These are phyloP conservation scores for Tetradesmus lagerheimii DNA, from an alignment of 139 green algal genomes.

Conservation along the genomic window DNA sequence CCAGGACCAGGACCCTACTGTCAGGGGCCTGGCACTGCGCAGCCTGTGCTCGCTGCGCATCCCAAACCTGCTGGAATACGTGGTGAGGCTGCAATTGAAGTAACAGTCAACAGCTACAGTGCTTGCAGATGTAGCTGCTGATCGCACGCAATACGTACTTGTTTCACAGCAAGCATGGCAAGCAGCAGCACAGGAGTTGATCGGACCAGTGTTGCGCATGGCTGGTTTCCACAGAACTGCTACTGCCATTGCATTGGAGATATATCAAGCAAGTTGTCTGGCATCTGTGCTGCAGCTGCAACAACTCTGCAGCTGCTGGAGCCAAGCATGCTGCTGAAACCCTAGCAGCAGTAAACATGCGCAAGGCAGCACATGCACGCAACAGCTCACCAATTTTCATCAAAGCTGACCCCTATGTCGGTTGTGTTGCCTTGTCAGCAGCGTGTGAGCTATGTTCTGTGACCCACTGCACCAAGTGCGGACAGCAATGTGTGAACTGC, in stretches of 20 bases:
- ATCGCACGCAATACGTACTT: too few relatives aligned
- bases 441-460: too few relatives aligned
- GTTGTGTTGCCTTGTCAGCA: too few relatives aligned
- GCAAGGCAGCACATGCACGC: not conserved
- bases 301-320: not conserved
- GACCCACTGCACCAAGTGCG: too few relatives aligned
- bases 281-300: not conserved
- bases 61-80: constrained; percentile 96
- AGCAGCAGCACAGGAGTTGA: too few relatives aligned
- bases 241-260: too few relatives aligned
- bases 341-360: not conserved
- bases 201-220: too few relatives aligned
- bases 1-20: constrained; percentile 91
- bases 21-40: constrained; percentile 94
- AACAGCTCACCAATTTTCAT: not conserved
- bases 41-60: constrained; percentile 92
- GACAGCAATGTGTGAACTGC: too few relatives aligned
- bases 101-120: not conserved
- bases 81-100: constrained; percentile 70
- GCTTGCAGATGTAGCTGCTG: not conserved
- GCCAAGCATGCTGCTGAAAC: not conserved
- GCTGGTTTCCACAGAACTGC: too few relatives aligned
- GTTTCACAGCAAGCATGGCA: too few relatives aligned
- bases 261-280: too few relatives aligned
- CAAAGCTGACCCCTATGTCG: too few relatives aligned